These are phyloP conservation scores for Elongisporangium undulatum DNA, from an alignment of 352 stramenopile genomes.

Conservation along the genomic window DNA sequence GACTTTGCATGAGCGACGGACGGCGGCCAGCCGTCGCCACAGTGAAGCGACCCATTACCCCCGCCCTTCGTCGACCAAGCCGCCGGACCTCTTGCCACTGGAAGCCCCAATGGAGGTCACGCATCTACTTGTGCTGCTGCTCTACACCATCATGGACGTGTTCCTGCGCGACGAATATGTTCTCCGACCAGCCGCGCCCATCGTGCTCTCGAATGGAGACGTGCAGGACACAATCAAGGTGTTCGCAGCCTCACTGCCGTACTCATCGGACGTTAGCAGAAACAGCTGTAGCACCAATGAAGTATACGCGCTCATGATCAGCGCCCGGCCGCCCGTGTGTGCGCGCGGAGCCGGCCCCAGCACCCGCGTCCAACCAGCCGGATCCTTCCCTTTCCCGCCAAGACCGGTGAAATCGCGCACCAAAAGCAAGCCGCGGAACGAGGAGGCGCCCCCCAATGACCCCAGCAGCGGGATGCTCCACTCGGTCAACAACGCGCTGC, in stretches of 20 bases:
- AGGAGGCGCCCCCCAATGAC: neutral
- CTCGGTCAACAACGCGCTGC: neutral
- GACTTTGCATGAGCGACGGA: neutral
- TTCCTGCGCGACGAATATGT: neutral
- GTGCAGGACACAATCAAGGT: neutral
- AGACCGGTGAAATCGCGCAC: neutral
- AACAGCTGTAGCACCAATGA: neutral
- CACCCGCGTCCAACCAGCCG: neutral
- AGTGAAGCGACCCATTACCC: neutral
- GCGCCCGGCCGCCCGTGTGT: neutral
- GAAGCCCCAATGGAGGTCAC: neutral
- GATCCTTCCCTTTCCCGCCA: neutral
- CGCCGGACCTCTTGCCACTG: neutral
- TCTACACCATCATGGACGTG: neutral
- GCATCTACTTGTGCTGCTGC: neutral
- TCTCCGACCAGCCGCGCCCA: neutral
- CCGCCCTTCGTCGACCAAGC: neutral
- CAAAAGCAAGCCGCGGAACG: neutral
- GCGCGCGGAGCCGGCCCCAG: neutral
- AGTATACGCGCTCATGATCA: neutral
- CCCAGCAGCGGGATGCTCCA: neutral
- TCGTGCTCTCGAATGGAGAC: neutral
- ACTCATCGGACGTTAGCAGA: too few relatives aligned
- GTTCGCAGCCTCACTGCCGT: neutral
- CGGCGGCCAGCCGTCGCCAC: neutral